phyloP scores from a whole-genome alignment of 352 stramenopile genomes.

The Phytophthora litchii region DNA sequence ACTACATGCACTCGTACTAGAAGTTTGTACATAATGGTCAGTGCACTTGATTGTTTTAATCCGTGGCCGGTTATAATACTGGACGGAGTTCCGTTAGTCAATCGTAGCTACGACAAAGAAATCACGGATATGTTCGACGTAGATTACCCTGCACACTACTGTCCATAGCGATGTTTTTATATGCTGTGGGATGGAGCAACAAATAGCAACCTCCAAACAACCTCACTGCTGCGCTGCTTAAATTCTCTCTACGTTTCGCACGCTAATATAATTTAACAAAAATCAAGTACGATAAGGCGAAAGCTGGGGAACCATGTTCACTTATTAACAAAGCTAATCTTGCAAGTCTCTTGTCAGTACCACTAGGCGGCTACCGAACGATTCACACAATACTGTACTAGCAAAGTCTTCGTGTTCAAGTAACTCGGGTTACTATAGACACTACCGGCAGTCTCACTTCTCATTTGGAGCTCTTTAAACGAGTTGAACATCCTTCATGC shows the following conservation, averaged over 20 bases:
- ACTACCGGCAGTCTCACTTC: slow-evolving; percentile 3
- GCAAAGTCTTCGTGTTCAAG: neutral
- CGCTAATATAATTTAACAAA: neutral
- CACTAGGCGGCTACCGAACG: neutral
- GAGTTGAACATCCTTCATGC: slow-evolving; percentile 2
- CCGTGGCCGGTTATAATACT: neutral
- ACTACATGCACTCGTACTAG: neutral
- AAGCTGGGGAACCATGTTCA: neutral
- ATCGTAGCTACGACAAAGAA: neutral
- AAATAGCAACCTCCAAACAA: neutral
- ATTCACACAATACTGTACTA: neutral
- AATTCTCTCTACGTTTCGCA: neutral
- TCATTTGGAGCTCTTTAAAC: slow-evolving; percentile 10
- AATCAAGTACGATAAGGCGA: neutral
- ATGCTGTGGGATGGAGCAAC: no score
- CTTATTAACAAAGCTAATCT: neutral
- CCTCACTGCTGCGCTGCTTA: no score
- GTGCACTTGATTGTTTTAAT: neutral
- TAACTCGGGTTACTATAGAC: neutral
- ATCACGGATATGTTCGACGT: neutral
- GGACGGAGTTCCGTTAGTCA: neutral
- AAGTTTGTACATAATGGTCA: neutral
- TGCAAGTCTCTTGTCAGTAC: neutral
- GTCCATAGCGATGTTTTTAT: no score
- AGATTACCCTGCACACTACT: neutral